Percentiles rank a stretch among this genome's conserved stretches.
These are phyloP conservation scores for Septoria linicola DNA, from an alignment of 2,329 filamentous ascomycete species.

Conservation along the genomic window DNA sequence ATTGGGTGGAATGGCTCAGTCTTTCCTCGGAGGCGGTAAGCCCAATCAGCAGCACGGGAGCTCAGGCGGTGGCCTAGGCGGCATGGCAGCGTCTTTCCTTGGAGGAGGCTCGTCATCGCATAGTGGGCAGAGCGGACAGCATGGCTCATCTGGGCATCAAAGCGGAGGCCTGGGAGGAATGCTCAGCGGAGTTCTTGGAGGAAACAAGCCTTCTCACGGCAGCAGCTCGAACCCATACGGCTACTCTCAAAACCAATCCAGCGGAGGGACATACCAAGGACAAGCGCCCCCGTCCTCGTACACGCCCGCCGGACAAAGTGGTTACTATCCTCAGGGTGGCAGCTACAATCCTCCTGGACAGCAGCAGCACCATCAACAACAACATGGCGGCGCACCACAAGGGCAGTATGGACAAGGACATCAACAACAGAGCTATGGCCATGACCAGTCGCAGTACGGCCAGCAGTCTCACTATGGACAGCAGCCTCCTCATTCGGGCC, in stretches of 20 bases:
- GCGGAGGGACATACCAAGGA: constrained; percentile 39
- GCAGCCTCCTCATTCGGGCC: constrained; percentile 12
- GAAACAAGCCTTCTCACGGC: constrained; percentile 33
- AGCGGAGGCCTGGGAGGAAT: constrained; percentile 31
- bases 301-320: constrained; percentile 30
- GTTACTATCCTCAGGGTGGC: constrained; percentile 25
- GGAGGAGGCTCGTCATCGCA: constrained; percentile 28
- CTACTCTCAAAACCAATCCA: constrained; percentile 37
- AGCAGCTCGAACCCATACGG: constrained; percentile 36
- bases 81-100: constrained; percentile 30
- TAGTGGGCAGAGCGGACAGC: constrained; percentile 25
- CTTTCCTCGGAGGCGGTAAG: constrained; percentile 35
- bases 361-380: constrained; percentile 23
- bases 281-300: constrained; percentile 40
- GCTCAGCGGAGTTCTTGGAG: constrained; percentile 35
- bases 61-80: constrained; percentile 28
- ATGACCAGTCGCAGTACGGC: constrained; percentile 29
- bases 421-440: constrained; percentile 27
- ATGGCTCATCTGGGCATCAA: constrained; percentile 25
- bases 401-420: constrained; percentile 17
- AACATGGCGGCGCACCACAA: constrained; percentile 11
- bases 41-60: constrained; percentile 19
- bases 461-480: constrained; percentile 28
- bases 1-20: constrained; percentile 34
- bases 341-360: constrained; percentile 27